Conservation (phyloP, 2,329 filamentous ascomycete species). For the Phialophora chinensis region DNA sequence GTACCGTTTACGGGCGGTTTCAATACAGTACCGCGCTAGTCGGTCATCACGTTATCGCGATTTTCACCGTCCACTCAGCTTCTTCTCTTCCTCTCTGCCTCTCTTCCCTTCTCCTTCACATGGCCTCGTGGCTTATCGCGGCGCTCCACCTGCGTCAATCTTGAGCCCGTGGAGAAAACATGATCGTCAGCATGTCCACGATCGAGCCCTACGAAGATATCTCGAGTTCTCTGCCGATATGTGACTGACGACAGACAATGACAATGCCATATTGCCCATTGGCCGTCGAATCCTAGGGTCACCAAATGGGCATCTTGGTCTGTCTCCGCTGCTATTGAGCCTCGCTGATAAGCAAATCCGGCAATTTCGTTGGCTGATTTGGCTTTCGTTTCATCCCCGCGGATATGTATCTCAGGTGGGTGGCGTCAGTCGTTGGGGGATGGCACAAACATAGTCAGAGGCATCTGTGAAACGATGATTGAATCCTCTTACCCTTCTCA, state of each 20-base stretch:
- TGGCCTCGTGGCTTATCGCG: constrained; percentile 20
- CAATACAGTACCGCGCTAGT: constrained; percentile 19
- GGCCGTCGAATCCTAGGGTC: constrained; percentile 3
- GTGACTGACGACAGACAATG: constrained; percentile 27
- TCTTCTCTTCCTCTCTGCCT: too few relatives aligned
- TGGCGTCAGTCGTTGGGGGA: constrained; percentile 20
- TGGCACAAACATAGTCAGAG: background rate
- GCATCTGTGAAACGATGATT: background rate
- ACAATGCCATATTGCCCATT: constrained; percentile 29
- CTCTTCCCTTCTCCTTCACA: background rate
- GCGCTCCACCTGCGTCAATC: constrained; percentile 14
- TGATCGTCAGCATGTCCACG: constrained; percentile 15
- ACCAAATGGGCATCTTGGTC: background rate
- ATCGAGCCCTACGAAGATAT: constrained; percentile 1
- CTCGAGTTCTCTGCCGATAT: background rate
- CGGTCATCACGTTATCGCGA: constrained; percentile 20
- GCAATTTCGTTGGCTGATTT: constrained; percentile 19
- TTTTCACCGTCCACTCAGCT: constrained; percentile 23
- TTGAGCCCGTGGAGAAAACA: constrained; percentile 25
- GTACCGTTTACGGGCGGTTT: background rate
- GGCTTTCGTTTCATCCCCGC: constrained; percentile 19
- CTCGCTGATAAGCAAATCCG: constrained; percentile 24
- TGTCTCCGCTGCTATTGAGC: constrained; percentile 17
- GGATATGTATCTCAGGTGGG: constrained; percentile 22
- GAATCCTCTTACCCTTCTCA: background rate